phyloP scores from a whole-genome alignment of 2,329 filamentous ascomycete species.

The Aspergillus persii region DNA sequence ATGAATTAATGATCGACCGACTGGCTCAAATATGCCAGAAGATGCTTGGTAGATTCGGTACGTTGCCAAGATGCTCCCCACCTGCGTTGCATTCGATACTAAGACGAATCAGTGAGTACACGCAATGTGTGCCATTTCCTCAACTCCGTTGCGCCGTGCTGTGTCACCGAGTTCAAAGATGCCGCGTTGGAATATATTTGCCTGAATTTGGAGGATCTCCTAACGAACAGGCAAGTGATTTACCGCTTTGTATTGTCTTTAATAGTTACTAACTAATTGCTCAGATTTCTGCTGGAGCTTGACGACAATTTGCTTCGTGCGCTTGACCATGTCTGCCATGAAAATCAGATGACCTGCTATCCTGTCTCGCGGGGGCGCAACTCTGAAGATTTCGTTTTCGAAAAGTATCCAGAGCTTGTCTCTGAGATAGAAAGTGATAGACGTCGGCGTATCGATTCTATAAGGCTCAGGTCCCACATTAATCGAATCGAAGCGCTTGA shows the following conservation, averaged over 20 bases:
- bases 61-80: conserved; percentile 22
- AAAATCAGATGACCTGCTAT: conserved; percentile 75
- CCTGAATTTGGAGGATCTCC: conserved; percentile 83
- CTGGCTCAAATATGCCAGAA: conserved; percentile 87
- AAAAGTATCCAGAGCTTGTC: conserved; percentile 47
- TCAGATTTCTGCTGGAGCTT: conserved; percentile 72
- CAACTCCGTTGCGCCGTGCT: conserved; percentile 81
- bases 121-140: conserved; percentile 83
- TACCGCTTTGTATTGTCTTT: background rate
- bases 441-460: conserved; percentile 70
- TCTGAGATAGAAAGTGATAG: conserved; percentile 41
- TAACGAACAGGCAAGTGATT: conserved; percentile 69
- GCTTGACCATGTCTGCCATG: conserved; percentile 74
- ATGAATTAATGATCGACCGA: conserved; percentile 93
- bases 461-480: conserved; percentile 64
- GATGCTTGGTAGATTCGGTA: conserved; percentile 73
- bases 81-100: conserved; percentile 13
- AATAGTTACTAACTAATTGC: conserved; percentile 13
- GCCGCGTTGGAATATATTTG: conserved; percentile 88
- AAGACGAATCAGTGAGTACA: conserved; percentile 59
- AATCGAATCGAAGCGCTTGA: conserved; percentile 67
- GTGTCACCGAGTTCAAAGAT: conserved; percentile 81
- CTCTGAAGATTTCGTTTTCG: conserved; percentile 55
- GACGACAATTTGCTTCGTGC: conserved; percentile 80
- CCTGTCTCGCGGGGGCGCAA: conserved; percentile 76